Conservation (phyloP, 495 filamentous ascomycete genomes). For the Durotheca rogersii region DNA sequence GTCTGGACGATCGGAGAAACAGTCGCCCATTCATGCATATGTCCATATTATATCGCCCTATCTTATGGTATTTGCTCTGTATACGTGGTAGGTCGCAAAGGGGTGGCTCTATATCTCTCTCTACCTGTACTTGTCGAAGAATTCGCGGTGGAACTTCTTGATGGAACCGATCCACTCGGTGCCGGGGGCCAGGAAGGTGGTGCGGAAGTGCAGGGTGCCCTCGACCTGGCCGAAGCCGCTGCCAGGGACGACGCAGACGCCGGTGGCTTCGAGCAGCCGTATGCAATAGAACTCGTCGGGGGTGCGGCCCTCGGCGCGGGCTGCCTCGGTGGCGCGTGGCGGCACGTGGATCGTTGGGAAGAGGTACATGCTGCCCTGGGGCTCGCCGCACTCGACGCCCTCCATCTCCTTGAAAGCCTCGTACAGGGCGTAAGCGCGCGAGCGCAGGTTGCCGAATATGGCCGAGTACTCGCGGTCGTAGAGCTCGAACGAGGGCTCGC, state of each 20-base stretch:
- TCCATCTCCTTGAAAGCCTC: conserved; percentile 92
- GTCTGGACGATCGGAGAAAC: too few relatives aligned
- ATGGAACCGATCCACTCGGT: conserved; percentile 92
- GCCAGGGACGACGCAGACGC: conserved; percentile 92
- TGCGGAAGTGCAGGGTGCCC: conserved; percentile 89
- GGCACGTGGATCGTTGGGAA: conserved; percentile 90
- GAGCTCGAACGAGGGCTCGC: conserved; percentile 76
- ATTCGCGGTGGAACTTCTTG: conserved; percentile 84
- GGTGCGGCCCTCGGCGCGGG: conserved; percentile 67
- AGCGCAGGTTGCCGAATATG: conserved; percentile 71
- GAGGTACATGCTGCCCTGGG: conserved; percentile 95
- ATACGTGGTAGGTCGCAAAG: too few relatives aligned
- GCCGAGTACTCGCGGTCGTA: conserved; percentile 81
- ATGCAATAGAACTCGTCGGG: conserved; percentile 95
- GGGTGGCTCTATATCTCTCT: too few relatives aligned
- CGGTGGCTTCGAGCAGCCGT: conserved; percentile 85
- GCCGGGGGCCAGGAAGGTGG: conserved; percentile 93
- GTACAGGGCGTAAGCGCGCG: conserved; percentile 81
- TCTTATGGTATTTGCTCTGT: too few relatives aligned
- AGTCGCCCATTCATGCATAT: too few relatives aligned
- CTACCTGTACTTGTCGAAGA: conserved; percentile 77
- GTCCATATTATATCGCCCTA: too few relatives aligned
- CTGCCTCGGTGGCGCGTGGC: conserved; percentile 69
- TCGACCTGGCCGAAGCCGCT: conserved; percentile 93
- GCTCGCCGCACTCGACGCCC: conserved; percentile 83